phyloP scores from a whole-genome alignment of 805 yeast genomes.

The Cyberlindnera mississippiensis region DNA sequence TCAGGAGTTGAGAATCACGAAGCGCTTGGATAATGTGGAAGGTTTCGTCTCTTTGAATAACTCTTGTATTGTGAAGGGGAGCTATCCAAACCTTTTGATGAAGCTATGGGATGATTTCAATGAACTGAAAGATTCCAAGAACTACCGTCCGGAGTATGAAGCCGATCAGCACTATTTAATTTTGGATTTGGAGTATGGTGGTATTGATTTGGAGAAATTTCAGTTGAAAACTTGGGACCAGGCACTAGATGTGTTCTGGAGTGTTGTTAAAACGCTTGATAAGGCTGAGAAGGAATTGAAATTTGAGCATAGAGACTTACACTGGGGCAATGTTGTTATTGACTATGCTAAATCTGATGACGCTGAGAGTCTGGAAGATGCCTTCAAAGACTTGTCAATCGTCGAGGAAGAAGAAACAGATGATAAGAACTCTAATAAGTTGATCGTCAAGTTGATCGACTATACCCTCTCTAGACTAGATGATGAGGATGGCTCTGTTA shows the following conservation, averaged over 20 bases:
- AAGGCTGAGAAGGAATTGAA: slow-evolving; percentile 47
- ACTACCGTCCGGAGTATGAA: slow-evolving; percentile 37
- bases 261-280: slow-evolving; percentile 44
- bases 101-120: slow-evolving; percentile 42
- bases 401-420: slow-evolving; percentile 13
- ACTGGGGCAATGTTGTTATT: slow-evolving; percentile 60
- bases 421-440: too few relatives aligned
- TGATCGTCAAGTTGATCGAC: slow-evolving; percentile 51
- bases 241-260: slow-evolving; percentile 48
- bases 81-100: slow-evolving; percentile 37
- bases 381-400: slow-evolving; percentile 21
- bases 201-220: slow-evolving; percentile 42
- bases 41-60: slow-evolving; percentile 45
- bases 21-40: slow-evolving; percentile 34
- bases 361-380: slow-evolving; percentile 17
- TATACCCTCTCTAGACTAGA: slow-evolving; percentile 51
- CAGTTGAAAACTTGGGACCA: slow-evolving; percentile 36
- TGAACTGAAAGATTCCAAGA: slow-evolving; percentile 28
- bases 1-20: slow-evolving; percentile 44
- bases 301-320: slow-evolving; percentile 72
- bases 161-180: slow-evolving; percentile 32
- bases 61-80: slow-evolving; percentile 44
- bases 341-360: slow-evolving; percentile 23
- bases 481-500: slow-evolving; percentile 26
- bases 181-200: slow-evolving; percentile 38